phyloP scores from a whole-genome alignment of 495 filamentous ascomycete species.

The Penicillium egyptiacum region DNA sequence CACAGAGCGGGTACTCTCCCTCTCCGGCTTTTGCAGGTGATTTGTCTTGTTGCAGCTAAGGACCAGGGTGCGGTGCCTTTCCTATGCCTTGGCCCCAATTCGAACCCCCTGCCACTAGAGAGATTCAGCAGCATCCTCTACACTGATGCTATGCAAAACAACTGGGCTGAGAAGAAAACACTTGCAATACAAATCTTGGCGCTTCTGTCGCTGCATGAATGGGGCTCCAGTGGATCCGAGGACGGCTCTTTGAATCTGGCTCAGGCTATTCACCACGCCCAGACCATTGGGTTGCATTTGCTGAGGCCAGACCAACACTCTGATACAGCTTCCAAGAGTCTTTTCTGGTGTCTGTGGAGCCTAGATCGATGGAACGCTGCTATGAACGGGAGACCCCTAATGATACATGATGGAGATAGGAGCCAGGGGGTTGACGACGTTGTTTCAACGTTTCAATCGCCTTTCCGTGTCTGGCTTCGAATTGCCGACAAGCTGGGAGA shows the following conservation, averaged over 20 bases:
- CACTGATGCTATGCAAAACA: slow-evolving; percentile 24
- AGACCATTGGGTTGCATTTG: slow-evolving; percentile 61
- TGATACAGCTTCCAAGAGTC: slow-evolving; percentile 33
- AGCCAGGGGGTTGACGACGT: slow-evolving; percentile 30
- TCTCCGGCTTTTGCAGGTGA: slow-evolving; percentile 27
- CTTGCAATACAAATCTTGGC: slow-evolving; percentile 36
- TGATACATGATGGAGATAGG: slow-evolving; percentile 62
- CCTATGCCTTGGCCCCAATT: slow-evolving; percentile 21
- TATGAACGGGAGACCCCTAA: slow-evolving; percentile 58
- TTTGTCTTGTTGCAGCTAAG: slow-evolving; percentile 40
- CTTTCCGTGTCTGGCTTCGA: slow-evolving; percentile 47
- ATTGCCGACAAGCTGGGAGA: slow-evolving; percentile 52
- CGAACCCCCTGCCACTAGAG: slow-evolving; percentile 14
- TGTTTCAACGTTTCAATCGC: slow-evolving; percentile 19
- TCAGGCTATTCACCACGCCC: slow-evolving; percentile 52
- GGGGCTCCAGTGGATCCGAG: slow-evolving; percentile 35
- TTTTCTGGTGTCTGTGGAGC: slow-evolving; percentile 65
- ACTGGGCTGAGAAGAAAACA: slow-evolving; percentile 25
- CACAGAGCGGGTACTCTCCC: slow-evolving; percentile 18
- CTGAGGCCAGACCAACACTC: slow-evolving; percentile 19
- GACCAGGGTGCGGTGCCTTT: slow-evolving; percentile 28
- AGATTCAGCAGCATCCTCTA: slow-evolving; percentile 29
- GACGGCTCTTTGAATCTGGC: slow-evolving; percentile 32
- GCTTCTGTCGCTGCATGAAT: slow-evolving; percentile 37
- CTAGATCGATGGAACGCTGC: slow-evolving; percentile 59